Evolutionary conservation across 2,329 filamentous ascomycete genomes (phyloP), one percentile per base, ranked within the genome.

Genomic region (Ceratocystis harringtonii): DNA sequence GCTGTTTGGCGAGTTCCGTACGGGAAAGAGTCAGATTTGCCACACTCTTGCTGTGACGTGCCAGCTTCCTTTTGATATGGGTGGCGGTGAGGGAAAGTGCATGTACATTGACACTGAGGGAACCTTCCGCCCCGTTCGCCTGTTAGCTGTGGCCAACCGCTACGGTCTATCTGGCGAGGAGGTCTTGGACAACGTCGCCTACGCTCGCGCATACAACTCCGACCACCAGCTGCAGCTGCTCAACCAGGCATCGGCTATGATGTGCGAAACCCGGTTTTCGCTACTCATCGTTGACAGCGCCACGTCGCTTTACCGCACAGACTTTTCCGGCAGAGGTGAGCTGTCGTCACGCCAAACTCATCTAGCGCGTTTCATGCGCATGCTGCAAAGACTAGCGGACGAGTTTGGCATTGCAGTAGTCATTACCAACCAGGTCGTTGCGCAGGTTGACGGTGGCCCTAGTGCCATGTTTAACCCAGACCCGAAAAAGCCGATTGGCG

Each of bases 391-490:
- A 10, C 80, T 94, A 28, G 85, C 85, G 3, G 85, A 88, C 70
- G 85, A 88, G 75, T 99, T 99, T 73, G 94, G 94, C 67, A 96
- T 99, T 70, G 94, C 94, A 0, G 94, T 99, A 6, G 90, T 99
- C 71, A 99, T 99, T 72, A 97, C 94, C 55, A 99, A 99, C 73
- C 94, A 99, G 75, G 94, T 99, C 36, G 95, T 99, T 50, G 94
- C 94, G 8, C 95, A 99, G 75, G 94, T 99, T 7, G 94, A 99
- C 73, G 94, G 94, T 69, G 94, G 94, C 2, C 92, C 92, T 36
- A 92, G 88, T 72, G 86, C 92, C 68, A 99, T 99, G 94, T 99
- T 96, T 80, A 99, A 99, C 71, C 94, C 95, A 0, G 95, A 99
- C 72, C 94, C 94, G 6, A 99, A 99, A 82, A 99, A 99, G 76